Conservation (phyloP, 2,329 filamentous ascomycete species). For the Phialophora expanda region DNA sequence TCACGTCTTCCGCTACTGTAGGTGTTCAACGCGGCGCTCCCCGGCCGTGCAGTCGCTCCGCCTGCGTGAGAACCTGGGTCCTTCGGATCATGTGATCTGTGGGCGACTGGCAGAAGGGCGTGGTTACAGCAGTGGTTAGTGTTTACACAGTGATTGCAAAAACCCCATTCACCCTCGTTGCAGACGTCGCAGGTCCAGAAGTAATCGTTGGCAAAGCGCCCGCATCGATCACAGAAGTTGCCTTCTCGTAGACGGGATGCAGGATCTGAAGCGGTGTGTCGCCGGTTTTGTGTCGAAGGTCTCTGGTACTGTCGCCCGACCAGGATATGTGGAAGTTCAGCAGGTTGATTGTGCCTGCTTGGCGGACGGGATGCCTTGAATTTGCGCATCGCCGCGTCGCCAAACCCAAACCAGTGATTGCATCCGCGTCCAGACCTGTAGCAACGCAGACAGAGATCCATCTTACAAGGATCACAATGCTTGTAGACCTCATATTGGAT, state of each 20-base stretch:
- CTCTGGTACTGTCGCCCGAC: constrained; percentile 53
- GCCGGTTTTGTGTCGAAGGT: constrained; percentile 29
- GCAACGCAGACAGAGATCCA: constrained; percentile 78
- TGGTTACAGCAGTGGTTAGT: constrained; percentile 82
- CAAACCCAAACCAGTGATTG: constrained; percentile 86
- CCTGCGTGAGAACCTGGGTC: constrained; percentile 6
- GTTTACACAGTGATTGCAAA: constrained; percentile 86
- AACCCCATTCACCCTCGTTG: constrained; percentile 94
- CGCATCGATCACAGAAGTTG: constrained; percentile 81
- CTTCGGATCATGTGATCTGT: constrained; percentile 51
- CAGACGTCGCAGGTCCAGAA: constrained; percentile 89
- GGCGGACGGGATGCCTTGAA: constrained; percentile 63
- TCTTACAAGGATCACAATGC: constrained; percentile 73
- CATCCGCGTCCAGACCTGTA: constrained; percentile 80
- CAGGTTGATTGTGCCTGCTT: constrained; percentile 50
- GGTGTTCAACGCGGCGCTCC: constrained; percentile 25
- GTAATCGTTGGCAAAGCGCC: constrained; percentile 75
- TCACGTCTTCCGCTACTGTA: constrained; percentile 24
- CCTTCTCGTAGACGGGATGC: constrained; percentile 72
- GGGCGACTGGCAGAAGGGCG: constrained; percentile 75
- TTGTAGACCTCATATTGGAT: constrained; percentile 90
- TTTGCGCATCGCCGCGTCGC: constrained; percentile 69
- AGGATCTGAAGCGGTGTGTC: constrained; percentile 57
- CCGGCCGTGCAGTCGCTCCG: constrained; percentile 13
- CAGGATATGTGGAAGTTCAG: constrained; percentile 60